Conservation (phyloP, 768 basidiomycete genomes). For the Vishniacozyma victoriae region DNA sequence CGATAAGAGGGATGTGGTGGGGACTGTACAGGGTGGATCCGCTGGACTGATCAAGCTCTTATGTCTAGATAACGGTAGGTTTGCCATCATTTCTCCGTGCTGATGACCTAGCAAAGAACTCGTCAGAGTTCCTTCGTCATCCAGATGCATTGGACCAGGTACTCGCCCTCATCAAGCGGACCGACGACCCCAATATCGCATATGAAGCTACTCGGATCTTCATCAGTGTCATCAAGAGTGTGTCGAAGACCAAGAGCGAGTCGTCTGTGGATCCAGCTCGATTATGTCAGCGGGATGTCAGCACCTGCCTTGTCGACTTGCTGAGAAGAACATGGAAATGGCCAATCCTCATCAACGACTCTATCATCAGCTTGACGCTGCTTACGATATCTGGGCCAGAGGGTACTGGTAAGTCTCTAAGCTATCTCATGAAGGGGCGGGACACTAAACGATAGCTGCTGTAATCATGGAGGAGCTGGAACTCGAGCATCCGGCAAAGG, state of each 20-base stretch:
- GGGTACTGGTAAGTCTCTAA: no score
- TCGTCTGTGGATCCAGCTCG: no score
- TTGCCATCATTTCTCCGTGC: no score
- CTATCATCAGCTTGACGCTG: slow-evolving; percentile 72
- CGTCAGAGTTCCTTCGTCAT: no score
- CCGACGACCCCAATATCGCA: slow-evolving; percentile 73
- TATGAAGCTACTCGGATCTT: slow-evolving; percentile 86
- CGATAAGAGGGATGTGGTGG: slow-evolving; percentile 70
- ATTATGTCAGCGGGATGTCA: no score
- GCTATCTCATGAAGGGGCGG: no score
- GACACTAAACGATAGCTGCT: no score
- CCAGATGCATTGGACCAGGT: no score
- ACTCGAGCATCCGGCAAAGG: no score
- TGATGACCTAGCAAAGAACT: no score
- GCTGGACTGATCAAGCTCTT: slow-evolving; percentile 87
- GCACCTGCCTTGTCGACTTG: slow-evolving; percentile 62
- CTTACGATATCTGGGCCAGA: slow-evolving; percentile 52
- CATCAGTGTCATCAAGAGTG: slow-evolving; percentile 72
- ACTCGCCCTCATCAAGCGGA: slow-evolving; percentile 67
- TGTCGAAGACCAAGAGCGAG: slow-evolving; percentile 50
- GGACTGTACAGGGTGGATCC: slow-evolving; percentile 77
- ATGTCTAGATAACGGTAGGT: slow-evolving; percentile 65
- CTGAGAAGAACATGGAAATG: slow-evolving; percentile 71
- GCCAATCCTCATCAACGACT: slow-evolving; percentile 81
- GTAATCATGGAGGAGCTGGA: no score